A percentile compares a stretch with the other conserved stretches of the same genome.
These are phyloP conservation scores for Pythium aphanidermatum DNA, from an alignment of 352 stramenopile species.

Conservation along the genomic window DNA sequence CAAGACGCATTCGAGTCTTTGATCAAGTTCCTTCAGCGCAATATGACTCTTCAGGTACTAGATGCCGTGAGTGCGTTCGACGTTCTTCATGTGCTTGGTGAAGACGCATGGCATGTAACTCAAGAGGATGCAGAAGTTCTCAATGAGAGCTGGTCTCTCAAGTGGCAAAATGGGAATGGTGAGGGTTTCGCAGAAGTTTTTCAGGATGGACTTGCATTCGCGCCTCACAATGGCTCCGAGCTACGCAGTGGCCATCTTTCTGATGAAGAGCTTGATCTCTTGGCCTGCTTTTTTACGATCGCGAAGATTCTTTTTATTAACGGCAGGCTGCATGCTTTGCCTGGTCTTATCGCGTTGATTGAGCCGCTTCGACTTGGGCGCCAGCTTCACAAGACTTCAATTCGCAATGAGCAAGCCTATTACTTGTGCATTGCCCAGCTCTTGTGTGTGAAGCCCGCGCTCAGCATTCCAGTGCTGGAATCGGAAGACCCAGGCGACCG, in stretches of 20 bases:
- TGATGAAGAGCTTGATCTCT: slow-evolving; percentile 61
- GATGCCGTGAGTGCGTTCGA: slow-evolving; percentile 19
- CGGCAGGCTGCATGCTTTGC: slow-evolving; percentile 39
- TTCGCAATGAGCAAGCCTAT: slow-evolving; percentile 87
- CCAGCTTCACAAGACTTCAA: slow-evolving; percentile 70
- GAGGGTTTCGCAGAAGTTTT: slow-evolving; percentile 7
- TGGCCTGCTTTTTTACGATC: slow-evolving; percentile 75
- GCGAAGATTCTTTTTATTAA: slow-evolving; percentile 85
- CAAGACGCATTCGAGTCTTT: slow-evolving; percentile 36
- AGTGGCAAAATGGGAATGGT: slow-evolving; percentile 6
- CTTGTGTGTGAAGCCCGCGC: slow-evolving; percentile 34
- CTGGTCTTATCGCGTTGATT: slow-evolving; percentile 45
- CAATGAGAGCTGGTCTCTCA: slow-evolving; percentile 2
- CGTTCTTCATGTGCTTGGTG: slow-evolving; percentile 30
- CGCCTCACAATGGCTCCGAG: not conserved
- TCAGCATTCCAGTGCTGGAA: slow-evolving; percentile 9
- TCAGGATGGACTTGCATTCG: not conserved
- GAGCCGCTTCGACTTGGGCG: slow-evolving; percentile 56
- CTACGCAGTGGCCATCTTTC: not conserved
- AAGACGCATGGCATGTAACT: slow-evolving; percentile 16
- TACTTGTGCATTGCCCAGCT: slow-evolving; percentile 85
- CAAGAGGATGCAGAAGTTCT: not conserved
- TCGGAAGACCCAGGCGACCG: not conserved
- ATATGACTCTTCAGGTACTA: slow-evolving; percentile 28
- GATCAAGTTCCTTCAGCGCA: slow-evolving; percentile 32